Evolutionary conservation across 2,329 filamentous ascomycete species (phyloP), one percentile per base, ranked within the genome.

Genomic region (Nemania diffusa): DNA sequence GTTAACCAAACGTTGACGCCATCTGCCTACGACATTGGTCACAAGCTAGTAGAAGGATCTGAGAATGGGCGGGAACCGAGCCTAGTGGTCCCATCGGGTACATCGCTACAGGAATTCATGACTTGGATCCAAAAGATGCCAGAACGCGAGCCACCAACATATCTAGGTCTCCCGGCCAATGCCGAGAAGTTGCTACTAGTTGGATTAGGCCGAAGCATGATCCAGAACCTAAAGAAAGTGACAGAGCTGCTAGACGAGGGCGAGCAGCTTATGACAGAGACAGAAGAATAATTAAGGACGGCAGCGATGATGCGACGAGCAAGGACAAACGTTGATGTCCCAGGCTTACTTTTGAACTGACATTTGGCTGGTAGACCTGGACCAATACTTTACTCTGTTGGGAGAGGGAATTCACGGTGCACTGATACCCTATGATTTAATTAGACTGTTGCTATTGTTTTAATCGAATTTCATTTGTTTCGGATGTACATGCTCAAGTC

Each of bases 181-280:
- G 96, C 96, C 22, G 96, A 99, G 88, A 99, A 98, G 82, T 79
- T 99, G 77, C 81, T 99, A 74, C 85, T 99, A 34, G 92, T 97
- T 15, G 94, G 93, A 2, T 90, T 97, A 75, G 97, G 95, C 50
- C 88, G 88, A 76, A 92, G 91, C 75, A 90, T 97, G 87, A 90
- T 97, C 74, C 87, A 86, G 70, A 94, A 97, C 79, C 75, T 98
- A 79, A 90, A 91, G 77, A 92, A 91, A 79, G 92, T 99, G 59
- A 92, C 92, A 69, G 92, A 93, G 72, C 84, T 97, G 79, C 81
- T 99, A 76, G 95, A 99, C 80, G 96, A 99, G 79, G 94, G 93
- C 1, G 96, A 99, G 84, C 92, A 96, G 79, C 83, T 97, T 72
- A 91, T 97, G 87, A 88, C 88, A 53, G 92, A 94, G 77, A 81